Base-by-base conservation (phyloP, 805 yeast genomes). In the Sungouiozyma ichnusensis region DNA sequence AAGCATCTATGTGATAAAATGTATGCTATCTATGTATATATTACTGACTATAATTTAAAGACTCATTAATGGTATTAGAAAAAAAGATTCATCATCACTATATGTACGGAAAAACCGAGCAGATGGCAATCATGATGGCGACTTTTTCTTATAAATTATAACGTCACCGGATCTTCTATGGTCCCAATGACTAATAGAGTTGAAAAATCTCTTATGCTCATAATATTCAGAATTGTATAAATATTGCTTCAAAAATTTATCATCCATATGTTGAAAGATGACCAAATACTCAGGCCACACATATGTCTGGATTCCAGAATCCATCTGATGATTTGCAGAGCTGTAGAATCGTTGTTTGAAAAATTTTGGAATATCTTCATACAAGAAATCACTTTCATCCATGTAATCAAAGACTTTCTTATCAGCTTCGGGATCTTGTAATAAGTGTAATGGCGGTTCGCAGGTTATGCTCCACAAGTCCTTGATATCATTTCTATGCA, bases 351-450 rank as follows among this genome's bases (percentile, higher is more conserved):
- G 69, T 1, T 52, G 47, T n/a, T 55, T 50, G n/a, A 88, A 45
- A 53, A 79, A 90, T n/a, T 40, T 43, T 0, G 47, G 43, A 0
- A 92, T 85, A 50, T 85, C 67, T 9, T 72, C 79, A 57, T 84
- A 92, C 48, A 92, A 81, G 40, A 64, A 64, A 57, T 92, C 97
- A 36, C 95, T 85, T 58, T 88, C 95, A 57, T 90, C 98, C 63
- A 73, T 67, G 55, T 92, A 92, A 0, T 47, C 35, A 0, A 48
- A 48, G 2, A 81, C 49, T 35, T 69, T 66, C 3, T 16, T 8
- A 6, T 29, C 19, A 1, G 67, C 55, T 29, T 59, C 49, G 3
- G 55, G 48, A 20, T 60, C 62, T 16, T 54, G 49, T 18, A 68
- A 36, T 7, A 68, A 44, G 50, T 64, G 63, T 19, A 67, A 57